These are phyloP conservation scores for Colletotrichum sp. DNA, from an alignment of 2,329 filamentous ascomycete genomes.

Conservation along the genomic window DNA sequence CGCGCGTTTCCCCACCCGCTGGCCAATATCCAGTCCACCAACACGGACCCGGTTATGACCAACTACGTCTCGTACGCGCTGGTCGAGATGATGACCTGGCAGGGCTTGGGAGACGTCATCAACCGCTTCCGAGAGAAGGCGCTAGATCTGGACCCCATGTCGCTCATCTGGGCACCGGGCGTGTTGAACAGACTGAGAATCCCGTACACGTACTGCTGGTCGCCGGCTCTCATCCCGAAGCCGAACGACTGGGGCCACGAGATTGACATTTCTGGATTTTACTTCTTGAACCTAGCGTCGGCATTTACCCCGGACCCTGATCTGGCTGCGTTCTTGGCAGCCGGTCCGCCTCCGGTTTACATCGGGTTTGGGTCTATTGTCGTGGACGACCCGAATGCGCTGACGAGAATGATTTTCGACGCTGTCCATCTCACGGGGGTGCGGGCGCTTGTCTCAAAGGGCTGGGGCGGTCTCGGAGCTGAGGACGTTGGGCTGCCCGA, in stretches of 20 bases:
- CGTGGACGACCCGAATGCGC: constrained; percentile 73
- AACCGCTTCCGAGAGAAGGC: constrained; percentile 82
- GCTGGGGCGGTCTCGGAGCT: constrained; percentile 84
- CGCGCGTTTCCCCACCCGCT: constrained; percentile 86
- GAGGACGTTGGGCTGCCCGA: constrained; percentile 74
- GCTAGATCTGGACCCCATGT: constrained; percentile 78
- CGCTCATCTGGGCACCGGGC: constrained; percentile 82
- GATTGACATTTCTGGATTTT: constrained; percentile 79
- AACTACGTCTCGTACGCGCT: constrained; percentile 86
- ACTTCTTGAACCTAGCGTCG: constrained; percentile 72
- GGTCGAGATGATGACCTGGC: constrained; percentile 93
- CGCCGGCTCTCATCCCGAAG: constrained; percentile 78
- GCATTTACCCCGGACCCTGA: constrained; percentile 70
- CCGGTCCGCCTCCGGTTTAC: constrained; percentile 76
- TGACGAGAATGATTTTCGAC: constrained; percentile 76
- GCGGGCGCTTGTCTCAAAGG: constrained; percentile 84
- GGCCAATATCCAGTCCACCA: constrained; percentile 79
- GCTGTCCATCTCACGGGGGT: constrained; percentile 70
- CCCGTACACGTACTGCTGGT: constrained; percentile 94
- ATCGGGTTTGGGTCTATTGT: constrained; percentile 87
- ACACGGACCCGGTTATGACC: constrained; percentile 76
- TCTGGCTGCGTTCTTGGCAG: constrained; percentile 68
- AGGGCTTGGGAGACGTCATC: constrained; percentile 88
- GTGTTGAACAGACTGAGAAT: constrained; percentile 77
- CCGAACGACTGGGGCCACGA: constrained; percentile 77